Base-by-base conservation (phyloP, 1,284 basidiomycete species). In the Ganoderma multipileum region DNA sequence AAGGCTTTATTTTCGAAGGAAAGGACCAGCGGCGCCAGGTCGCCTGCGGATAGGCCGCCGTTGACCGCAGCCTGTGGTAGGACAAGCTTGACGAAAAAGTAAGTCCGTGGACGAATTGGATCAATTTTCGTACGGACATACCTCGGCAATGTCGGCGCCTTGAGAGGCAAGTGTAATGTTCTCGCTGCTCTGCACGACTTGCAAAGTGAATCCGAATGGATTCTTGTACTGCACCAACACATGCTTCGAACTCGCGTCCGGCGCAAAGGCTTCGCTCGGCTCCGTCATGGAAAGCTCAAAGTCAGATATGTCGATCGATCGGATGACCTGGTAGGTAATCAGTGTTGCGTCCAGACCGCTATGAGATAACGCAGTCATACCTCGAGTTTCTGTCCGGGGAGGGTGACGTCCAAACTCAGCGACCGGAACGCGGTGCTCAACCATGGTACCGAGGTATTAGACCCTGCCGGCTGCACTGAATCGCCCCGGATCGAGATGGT, bases 121-220 rank as follows among this genome's bases (percentile, higher is more conserved):
- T n/a, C 64, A 39, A 68, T 59, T 16, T 38, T n/a, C 61, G 30
- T 30, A 54, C 55, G 59, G 14, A 65, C 81, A 68, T 74, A 89
- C 89, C 75, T 83, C 78, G 36, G 90, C 92, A 41, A 88, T 84
- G 67, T 88, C 80, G n/a, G 80, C 78, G 3, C 86, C 87, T 38
- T 82, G 80, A 36, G 80, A 81, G 14, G 80, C 82, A 55, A 93
- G 77, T 26, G 82, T 83, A 71, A 92, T 86, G 39, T 85, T 83
- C 73, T 92, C 83, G 5, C 83, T 81, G 1, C 87, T 81, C 74
- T 87, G 82, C 26, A 91, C 78, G 42, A 91, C 89, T 76, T 91
- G 89, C 66, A 94, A 77, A 23, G 87, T 87, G 81, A 94, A 94
- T 12, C 88, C 89, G 79, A 94, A 94, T 1, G 93, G 93, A 79